Base-by-base conservation (phyloP, 2,329 filamentous ascomycete species). In the Apiospora koreana region DNA sequence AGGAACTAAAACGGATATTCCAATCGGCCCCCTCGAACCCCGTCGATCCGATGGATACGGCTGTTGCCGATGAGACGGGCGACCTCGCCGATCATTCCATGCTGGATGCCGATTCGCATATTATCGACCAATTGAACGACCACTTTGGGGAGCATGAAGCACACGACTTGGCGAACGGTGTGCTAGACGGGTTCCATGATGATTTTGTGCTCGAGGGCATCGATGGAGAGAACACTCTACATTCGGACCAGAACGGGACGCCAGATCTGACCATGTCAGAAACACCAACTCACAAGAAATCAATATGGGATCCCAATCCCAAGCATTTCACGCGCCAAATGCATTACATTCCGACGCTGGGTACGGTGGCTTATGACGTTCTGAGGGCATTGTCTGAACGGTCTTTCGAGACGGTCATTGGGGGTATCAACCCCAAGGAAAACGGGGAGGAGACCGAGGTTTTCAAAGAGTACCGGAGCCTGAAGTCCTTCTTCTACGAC, bases 381-480 rank as follows among this genome's bases (percentile, higher is more conserved):
- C 73, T 80, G n/a, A 74, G 76, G 65, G 75, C 77, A 18, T 75
- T 78, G 71, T 80, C 77, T 18, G 79, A 80, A 65, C 77, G 79
- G 58, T 77, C 78, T 7, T 64, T 80, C n/a, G 78, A 80, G 31
- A 62, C 54, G 54, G 54, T 62, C 31, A 62, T 62, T 14, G 54
- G 31, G 54, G 54, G 54, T 1, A 62, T 62, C 9, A 62, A 62
- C 31, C 54, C 54, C 18, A 62, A n/a, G n/a, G 54, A 62, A 31
- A 62, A 62, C 21, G 54, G 54, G 54, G 54, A 62, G 38, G 77
- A 79, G 14, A 77, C 77, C 5, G 76, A 78, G 28, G 76, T 79
- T 10, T 71, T 72, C 8, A 77, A 74, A 66, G 78, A 80, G 71
- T 80, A 80, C 50, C 69, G 65, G 8, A 67, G 73, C 10, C 73